phyloP scores from a whole-genome alignment of 2,329 filamentous ascomycete species.

The Cladobotryum protrusum region DNA sequence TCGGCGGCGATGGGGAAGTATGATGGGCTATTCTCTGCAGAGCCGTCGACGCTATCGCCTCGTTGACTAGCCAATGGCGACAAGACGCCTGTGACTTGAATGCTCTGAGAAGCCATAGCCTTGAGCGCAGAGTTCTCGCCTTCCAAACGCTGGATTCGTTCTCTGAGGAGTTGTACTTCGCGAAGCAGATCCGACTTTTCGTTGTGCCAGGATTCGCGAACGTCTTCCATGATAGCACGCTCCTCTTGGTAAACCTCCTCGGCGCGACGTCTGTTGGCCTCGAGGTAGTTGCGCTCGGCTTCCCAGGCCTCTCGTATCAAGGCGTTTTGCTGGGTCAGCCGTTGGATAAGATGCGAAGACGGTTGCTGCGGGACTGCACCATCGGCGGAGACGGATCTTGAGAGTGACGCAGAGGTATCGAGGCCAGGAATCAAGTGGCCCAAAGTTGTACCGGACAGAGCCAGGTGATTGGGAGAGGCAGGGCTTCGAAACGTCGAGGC shows the following conservation, averaged over 20 bases:
- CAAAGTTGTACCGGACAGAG: neutral
- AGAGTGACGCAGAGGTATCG: constrained; percentile 19
- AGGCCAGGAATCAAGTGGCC: constrained; percentile 10
- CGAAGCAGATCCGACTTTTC: constrained; percentile 37
- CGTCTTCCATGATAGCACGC: constrained; percentile 46
- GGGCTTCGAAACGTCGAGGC: neutral
- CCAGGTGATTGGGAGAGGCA: neutral
- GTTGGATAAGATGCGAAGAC: constrained; percentile 32
- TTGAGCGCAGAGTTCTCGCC: constrained; percentile 31
- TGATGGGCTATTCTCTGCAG: constrained; percentile 14
- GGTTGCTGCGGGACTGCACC: constrained; percentile 25
- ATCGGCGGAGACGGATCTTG: constrained; percentile 25
- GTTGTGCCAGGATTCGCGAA: constrained; percentile 39
- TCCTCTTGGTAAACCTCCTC: constrained; percentile 53
- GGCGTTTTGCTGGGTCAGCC: constrained; percentile 36
- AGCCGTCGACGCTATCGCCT: constrained; percentile 20
- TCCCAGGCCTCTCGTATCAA: constrained; percentile 46
- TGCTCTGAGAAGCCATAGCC: constrained; percentile 23
- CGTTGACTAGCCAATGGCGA: constrained; percentile 25
- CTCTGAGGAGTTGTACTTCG: constrained; percentile 37
- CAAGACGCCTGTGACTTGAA: constrained; percentile 24
- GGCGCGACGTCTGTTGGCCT: constrained; percentile 46
- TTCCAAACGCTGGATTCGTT: constrained; percentile 31
- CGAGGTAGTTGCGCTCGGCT: constrained; percentile 47
- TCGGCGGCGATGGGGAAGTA: constrained; percentile 16